phyloP scores from a whole-genome alignment of 2,329 filamentous ascomycete genomes.

The Botryotinia globosa region DNA sequence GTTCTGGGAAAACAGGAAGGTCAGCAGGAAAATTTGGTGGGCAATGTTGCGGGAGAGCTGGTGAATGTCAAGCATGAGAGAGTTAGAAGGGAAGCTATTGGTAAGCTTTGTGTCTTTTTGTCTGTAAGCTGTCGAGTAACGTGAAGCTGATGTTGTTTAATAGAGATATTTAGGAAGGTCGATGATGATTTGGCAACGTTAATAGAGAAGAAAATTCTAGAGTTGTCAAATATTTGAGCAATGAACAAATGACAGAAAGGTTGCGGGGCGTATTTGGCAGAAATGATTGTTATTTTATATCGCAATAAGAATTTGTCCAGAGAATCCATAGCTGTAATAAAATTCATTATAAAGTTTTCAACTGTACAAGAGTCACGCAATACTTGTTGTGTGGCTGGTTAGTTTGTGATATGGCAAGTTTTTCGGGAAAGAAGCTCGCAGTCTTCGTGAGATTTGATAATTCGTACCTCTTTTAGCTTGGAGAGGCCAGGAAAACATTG shows the following conservation, averaged over 20 bases:
- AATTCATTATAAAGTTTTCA: background rate
- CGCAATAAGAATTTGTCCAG: background rate
- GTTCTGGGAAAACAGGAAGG: background rate
- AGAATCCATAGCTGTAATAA: background rate
- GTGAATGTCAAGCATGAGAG: background rate
- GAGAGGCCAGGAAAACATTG: background rate
- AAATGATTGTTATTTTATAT: background rate
- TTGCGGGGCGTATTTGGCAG: background rate
- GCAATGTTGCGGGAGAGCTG: background rate
- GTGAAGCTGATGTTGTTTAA: background rate
- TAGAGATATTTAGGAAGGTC: background rate
- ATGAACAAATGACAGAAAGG: background rate
- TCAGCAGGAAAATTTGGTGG: background rate
- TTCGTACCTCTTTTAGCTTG: background rate
- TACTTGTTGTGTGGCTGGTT: background rate
- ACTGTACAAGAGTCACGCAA: background rate
- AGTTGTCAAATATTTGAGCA: background rate
- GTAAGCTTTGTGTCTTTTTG: background rate
- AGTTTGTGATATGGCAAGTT: background rate
- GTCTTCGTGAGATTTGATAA: background rate
- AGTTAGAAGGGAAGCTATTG: background rate
- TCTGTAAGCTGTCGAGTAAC: background rate
- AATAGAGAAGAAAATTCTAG: background rate
- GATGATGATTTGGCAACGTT: background rate
- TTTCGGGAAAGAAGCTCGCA: background rate